These are phyloP conservation scores for Grigorovia jiainica DNA, from an alignment of 805 yeast genomes.

Conservation along the genomic window DNA sequence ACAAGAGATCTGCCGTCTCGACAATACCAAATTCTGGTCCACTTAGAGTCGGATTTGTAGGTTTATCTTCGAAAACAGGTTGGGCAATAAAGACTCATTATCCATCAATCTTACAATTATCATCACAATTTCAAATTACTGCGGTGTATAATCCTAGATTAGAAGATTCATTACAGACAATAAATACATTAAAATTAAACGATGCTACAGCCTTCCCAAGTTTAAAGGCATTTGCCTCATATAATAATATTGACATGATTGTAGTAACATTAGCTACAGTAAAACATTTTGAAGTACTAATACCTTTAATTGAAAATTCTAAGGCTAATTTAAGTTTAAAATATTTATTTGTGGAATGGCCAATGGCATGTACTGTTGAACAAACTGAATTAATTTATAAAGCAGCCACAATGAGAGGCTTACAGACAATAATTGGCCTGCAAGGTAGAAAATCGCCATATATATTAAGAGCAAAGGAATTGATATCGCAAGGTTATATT, in stretches of 20 bases:
- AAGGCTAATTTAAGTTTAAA: slow-evolving; percentile 15
- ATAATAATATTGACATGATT: slow-evolving; percentile 19
- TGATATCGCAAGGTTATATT: slow-evolving; percentile 22
- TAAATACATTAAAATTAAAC: slow-evolving; percentile 15
- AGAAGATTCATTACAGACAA: slow-evolving; percentile 16
- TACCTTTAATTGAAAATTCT: slow-evolving; percentile 18
- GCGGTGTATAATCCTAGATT: slow-evolving; percentile 19
- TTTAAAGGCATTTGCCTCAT: slow-evolving; percentile 17
- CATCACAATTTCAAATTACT: slow-evolving; percentile 23
- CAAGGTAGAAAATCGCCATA: slow-evolving; percentile 28
- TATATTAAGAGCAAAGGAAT: slow-evolving; percentile 24
- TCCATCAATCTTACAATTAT: slow-evolving; percentile 22
- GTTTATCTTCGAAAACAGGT: slow-evolving; percentile 18
- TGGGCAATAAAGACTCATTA: slow-evolving; percentile 27
- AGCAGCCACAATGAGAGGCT: slow-evolving; percentile 17
- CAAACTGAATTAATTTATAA: slow-evolving; percentile 22
- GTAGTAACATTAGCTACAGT: slow-evolving; percentile 19
- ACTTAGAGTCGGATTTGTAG: slow-evolving; percentile 22
- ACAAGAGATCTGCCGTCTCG: slow-evolving; percentile 23
- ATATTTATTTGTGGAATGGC: slow-evolving; percentile 25
- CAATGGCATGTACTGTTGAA: slow-evolving; percentile 17
- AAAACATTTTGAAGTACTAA: slow-evolving; percentile 11
- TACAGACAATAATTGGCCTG: slow-evolving; percentile 23
- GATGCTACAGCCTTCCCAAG: slow-evolving; percentile 22
- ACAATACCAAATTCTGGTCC: slow-evolving; percentile 25